These are phyloP conservation scores for Aureobasidium sp. DNA, from an alignment of 2,329 filamentous ascomycete genomes.

Conservation along the genomic window DNA sequence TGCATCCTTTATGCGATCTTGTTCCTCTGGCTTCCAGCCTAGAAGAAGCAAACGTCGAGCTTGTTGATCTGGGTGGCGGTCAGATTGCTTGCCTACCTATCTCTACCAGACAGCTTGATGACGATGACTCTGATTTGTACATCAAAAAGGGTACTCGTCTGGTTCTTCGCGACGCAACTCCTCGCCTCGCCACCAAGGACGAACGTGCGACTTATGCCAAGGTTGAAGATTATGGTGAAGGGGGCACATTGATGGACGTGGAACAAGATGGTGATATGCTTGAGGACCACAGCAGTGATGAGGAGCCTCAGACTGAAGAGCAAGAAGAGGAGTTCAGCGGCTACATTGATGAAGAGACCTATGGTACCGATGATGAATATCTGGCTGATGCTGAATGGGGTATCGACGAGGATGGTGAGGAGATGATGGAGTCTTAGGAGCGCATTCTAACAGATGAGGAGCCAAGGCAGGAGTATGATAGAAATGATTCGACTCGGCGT, in stretches of 20 bases:
- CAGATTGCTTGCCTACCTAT: conserved; percentile 2
- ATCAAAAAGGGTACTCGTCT: background rate
- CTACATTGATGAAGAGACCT: background rate
- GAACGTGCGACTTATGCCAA: background rate
- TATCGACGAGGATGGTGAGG: background rate
- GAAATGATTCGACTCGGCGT: background rate
- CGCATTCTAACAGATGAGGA: background rate
- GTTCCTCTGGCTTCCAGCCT: background rate
- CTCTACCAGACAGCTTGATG: background rate
- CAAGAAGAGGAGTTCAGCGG: conserved; percentile 2
- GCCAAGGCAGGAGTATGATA: background rate
- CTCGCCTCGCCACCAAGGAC: background rate
- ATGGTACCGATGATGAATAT: background rate
- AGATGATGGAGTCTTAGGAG: background rate
- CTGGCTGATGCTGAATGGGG: background rate
- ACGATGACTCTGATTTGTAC: background rate
- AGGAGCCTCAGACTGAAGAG: background rate
- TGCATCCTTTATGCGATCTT: conserved; percentile 13
- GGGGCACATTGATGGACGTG: background rate
- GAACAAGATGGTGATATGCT: background rate
- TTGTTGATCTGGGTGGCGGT: conserved; percentile 5
- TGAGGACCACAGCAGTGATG: background rate
- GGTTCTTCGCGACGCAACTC: background rate
- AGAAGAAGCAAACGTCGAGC: conserved; percentile 11
- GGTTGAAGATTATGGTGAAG: background rate